These are phyloP conservation scores for Triticum turgidum DNA, from an alignment of 176 grass and related monocot genomes.

Conservation along the genomic window DNA sequence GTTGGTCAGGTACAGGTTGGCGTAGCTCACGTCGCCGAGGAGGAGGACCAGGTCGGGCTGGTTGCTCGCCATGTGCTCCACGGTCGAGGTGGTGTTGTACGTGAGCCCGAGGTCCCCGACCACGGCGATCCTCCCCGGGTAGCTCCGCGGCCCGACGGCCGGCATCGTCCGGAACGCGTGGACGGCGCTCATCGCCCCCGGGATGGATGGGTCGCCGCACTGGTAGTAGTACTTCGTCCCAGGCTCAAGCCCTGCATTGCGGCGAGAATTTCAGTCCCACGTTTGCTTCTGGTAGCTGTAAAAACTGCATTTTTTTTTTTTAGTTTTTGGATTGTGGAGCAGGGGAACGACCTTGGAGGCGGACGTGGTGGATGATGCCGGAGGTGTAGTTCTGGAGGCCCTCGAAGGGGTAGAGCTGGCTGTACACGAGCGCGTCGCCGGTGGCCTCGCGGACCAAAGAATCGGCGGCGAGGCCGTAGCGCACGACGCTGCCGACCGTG, in stretches of 20 bases:
- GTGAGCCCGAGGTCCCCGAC: conserved; percentile 88
- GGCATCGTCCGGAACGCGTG: conserved; percentile 80
- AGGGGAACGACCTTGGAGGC: conserved; percentile 40
- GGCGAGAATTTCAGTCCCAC: not conserved
- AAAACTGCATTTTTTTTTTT: not conserved
- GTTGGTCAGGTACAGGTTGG: conserved; percentile 82
- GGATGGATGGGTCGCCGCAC: conserved; percentile 67
- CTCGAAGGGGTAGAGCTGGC: conserved; percentile 83
- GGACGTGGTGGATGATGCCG: conserved; percentile 91
- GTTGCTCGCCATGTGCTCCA: conserved; percentile 75
- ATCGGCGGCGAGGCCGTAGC: conserved; percentile 52
- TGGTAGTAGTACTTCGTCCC: conserved; percentile 63
- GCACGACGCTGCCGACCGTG: conserved; percentile 53
- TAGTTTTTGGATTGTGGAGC: not conserved
- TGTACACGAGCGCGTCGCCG: conserved; percentile 70
- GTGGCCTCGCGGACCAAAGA: conserved; percentile 42
- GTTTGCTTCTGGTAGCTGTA: not conserved
- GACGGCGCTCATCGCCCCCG: conserved; percentile 49
- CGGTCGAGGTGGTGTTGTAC: conserved; percentile 76
- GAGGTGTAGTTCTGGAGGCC: conserved; percentile 87
- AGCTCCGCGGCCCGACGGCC: conserved; percentile 53
- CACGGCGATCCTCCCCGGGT: conserved; percentile 66
- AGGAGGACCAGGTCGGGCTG: conserved; percentile 74
- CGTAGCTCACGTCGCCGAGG: conserved; percentile 83
- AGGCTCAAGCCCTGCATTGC: conserved; percentile 48